phyloP scores from a whole-genome alignment of 495 filamentous ascomycete genomes.

The Patellaria atrata region DNA sequence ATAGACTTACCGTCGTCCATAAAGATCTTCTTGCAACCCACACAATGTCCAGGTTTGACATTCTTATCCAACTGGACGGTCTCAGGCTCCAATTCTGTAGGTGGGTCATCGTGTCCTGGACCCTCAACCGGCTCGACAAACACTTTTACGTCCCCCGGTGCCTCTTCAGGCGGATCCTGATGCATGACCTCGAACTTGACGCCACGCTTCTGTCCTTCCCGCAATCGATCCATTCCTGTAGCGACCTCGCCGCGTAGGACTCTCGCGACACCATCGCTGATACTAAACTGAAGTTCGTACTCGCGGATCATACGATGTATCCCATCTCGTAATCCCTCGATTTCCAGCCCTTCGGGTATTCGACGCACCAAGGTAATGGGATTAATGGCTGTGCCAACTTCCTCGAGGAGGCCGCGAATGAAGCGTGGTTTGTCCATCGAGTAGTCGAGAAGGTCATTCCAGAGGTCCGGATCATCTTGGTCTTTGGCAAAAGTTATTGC shows the following conservation, averaged over 20 bases:
- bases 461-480: conserved; percentile 77
- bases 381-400: conserved; percentile 84
- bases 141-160: conserved; percentile 9
- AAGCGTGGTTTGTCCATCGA: conserved; percentile 93
- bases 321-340: conserved; percentile 75
- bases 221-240: conserved; percentile 59
- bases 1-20: conserved; percentile 32
- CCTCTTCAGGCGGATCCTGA: too few species aligned
- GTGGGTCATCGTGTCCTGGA: neutral
- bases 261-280: conserved; percentile 75
- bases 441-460: conserved; percentile 89
- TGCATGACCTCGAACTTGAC: conserved; percentile 72
- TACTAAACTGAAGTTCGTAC: conserved; percentile 82
- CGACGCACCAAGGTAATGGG: conserved; percentile 77
- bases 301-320: conserved; percentile 77
- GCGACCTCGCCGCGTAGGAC: conserved; percentile 81
- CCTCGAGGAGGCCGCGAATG: conserved; percentile 80
- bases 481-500: conserved; percentile 90
- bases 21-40: conserved; percentile 19
- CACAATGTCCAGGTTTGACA: conserved; percentile 24
- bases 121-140: conserved; percentile 4
- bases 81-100: neutral
- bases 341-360: conserved; percentile 82
- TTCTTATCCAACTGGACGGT: neutral
- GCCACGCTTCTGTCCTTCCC: conserved; percentile 62